A percentile compares a stretch with the other conserved stretches of the same genome.
Conservation (phyloP, 768 basidiomycete genomes). For the Rhodotorula toruloides region DNA sequence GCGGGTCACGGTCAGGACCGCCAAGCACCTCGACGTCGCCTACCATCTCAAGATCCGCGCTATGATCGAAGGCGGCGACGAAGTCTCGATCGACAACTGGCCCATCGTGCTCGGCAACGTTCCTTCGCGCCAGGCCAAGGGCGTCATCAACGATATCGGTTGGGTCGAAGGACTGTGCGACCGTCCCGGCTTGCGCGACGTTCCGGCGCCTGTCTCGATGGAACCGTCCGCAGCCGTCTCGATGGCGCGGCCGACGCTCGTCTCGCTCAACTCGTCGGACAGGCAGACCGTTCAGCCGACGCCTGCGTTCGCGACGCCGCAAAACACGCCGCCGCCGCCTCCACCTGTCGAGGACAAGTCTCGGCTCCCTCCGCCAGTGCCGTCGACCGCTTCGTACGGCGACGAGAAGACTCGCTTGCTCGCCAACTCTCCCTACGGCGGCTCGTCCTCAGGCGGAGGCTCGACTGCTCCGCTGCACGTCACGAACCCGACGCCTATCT, state of each 20-base stretch:
- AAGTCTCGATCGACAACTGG: constrained; percentile 30
- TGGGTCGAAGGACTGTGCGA: constrained; percentile 32
- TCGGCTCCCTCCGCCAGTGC: background rate
- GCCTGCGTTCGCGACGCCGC: no score
- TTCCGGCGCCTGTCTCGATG: no score
- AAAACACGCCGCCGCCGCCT: background rate
- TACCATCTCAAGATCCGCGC: constrained; percentile 34
- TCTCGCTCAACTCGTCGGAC: background rate
- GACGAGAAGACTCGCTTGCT: constrained; percentile 17
- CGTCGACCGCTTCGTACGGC: background rate
- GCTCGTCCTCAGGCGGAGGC: background rate
- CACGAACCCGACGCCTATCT: constrained; percentile 11
- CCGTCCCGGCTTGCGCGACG: no score
- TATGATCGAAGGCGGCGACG: constrained; percentile 32
- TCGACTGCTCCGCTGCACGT: constrained; percentile 2
- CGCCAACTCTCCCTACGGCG: background rate
- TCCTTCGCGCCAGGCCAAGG: constrained; percentile 1
- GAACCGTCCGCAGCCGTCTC: no score
- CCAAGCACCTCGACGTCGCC: constrained; percentile 34
- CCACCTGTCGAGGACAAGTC: background rate
- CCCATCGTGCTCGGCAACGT: constrained; percentile 22
- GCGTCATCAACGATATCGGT: constrained; percentile 31
- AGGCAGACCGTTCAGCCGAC: background rate
- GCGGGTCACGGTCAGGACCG: constrained; percentile 24
- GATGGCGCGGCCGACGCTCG: no score